Percentiles rank a stretch among this genome's conserved stretches.
phyloP scores from a whole-genome alignment of 352 stramenopile genomes.

The Pythium pectinolyticum region DNA sequence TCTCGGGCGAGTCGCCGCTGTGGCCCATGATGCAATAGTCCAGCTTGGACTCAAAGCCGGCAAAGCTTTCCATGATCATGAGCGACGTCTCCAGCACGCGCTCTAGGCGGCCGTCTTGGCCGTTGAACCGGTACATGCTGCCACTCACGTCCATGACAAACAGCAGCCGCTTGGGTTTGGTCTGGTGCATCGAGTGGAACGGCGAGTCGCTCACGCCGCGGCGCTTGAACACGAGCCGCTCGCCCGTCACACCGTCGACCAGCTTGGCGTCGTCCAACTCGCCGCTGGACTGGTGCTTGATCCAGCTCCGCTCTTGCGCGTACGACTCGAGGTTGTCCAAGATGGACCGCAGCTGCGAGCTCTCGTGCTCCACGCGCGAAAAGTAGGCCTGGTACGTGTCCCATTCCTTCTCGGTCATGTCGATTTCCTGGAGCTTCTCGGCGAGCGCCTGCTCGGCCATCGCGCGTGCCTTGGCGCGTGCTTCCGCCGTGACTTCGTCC shows the following conservation, averaged over 20 bases:
- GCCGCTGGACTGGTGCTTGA: conserved; percentile 92
- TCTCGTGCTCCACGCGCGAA: conserved; percentile 71
- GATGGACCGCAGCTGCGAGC: conserved; percentile 72
- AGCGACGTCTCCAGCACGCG: conserved; percentile 92
- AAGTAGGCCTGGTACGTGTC: conserved; percentile 80
- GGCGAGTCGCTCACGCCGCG: conserved; percentile 64
- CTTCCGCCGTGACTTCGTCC: conserved; percentile 90
- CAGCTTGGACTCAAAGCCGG: conserved; percentile 87
- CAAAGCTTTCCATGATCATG: conserved; percentile 96
- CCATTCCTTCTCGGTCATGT: conserved; percentile 84
- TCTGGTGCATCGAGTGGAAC: conserved; percentile 33
- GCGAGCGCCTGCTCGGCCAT: conserved; percentile 79
- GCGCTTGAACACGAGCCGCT: conserved; percentile 93
- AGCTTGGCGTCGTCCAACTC: conserved; percentile 95
- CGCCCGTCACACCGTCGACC: conserved; percentile 91
- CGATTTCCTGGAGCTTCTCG: conserved; percentile 69
- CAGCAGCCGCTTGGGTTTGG: conserved; percentile 81
- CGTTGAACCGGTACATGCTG: conserved; percentile 94
- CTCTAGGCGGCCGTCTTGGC: conserved; percentile 90
- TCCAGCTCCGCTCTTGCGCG: conserved; percentile 89
- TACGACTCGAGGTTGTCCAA: conserved; percentile 83
- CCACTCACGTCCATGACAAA: conserved; percentile 94
- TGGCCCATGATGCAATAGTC: conserved; percentile 93
- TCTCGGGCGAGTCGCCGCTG: conserved; percentile 84
- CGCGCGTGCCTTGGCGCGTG: conserved; percentile 51